Evolutionary conservation across 352 stramenopile genomes (phyloP), one percentile per base, ranked within the genome.

Genomic region (Globisporangium megalacanthum): DNA sequence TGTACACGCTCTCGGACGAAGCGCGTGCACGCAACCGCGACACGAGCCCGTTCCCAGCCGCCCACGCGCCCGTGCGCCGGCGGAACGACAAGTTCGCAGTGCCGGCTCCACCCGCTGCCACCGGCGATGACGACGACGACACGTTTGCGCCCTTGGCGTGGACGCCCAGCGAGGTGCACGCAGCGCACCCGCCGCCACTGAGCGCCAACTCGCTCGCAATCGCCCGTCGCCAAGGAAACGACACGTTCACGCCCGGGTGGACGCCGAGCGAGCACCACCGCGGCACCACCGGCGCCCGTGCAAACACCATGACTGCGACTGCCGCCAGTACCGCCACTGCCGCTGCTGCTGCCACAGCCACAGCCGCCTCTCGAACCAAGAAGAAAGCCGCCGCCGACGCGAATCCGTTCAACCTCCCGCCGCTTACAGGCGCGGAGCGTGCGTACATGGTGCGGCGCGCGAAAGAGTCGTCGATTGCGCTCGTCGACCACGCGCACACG

Each of bases 401-500:
- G 20, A 63, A 63, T 13, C 57, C 57, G 19, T 62, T 66, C 60
- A 60, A 58, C 2, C 20, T 62, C 49, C 67, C 72, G 54, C 61
- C 62, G 39, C 68, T 86, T 29, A 71, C 72, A 14, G 48, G 58
- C 20, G 69, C 58, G 39, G 76, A 86, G 53, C 60, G 65, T 35
- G 70, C 76, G 14, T 90, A 88, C 55, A 77, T 91, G 64, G 78
- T 82, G 45, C 70, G 76, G 52, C 80, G 80, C 52, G 80, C 80
- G 35, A 82, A 85, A 58, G 80, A 88, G 60, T 83, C 80, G 63
- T 81, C 75, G 20, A 66, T 81, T 41, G 74, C 78, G 49, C 64
- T 91, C 4, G 77, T 91, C 9, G 77, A 89, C 53, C 77, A 89
- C 52, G 80, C 78, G 48, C 76, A 89, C 59, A 89, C 78, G 37